Evolutionary conservation across 371 early-diverging fungal genomes (phyloP).

Genomic region (Apophysomyces ossiformis): DNA sequence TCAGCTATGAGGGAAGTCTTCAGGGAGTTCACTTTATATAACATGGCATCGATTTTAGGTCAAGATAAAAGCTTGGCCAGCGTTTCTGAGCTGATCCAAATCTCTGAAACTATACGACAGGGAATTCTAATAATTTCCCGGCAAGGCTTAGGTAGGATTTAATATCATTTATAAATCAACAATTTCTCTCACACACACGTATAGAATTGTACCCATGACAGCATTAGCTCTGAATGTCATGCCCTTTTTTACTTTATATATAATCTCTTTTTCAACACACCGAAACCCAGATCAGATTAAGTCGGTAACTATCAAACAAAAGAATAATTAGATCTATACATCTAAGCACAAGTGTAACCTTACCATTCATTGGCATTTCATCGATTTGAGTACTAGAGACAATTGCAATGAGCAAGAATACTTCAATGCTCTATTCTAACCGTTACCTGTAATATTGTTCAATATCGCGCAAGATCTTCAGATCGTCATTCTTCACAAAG

Average conservation of each 20-base stretch:
- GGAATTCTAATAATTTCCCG: too few relatives aligned
- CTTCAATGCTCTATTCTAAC: not conserved
- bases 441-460: constrained; percentile 79
- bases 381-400: constrained; percentile 92
- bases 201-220: not conserved
- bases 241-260: constrained; percentile 3
- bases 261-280: not conserved
- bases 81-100: too few relatives aligned
- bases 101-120: too few relatives aligned
- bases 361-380: constrained; percentile 93
- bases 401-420: constrained; percentile 52
- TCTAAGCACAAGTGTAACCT: constrained; percentile 2
- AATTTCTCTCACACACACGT: not conserved
- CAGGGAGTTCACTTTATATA: too few relatives aligned
- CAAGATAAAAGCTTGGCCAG: too few relatives aligned
- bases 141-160: too few relatives aligned
- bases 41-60: too few relatives aligned
- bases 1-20: too few relatives aligned
- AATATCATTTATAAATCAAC: not conserved
- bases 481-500: constrained; percentile 95
- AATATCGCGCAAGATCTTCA: constrained; percentile 86
- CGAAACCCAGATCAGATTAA: constrained; percentile 19
- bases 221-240: too few relatives aligned
- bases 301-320: constrained; percentile 25
- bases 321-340: not conserved